A percentile compares a stretch with the other conserved stretches of the same genome.
Evolutionary conservation across 2,329 filamentous ascomycete species (phyloP).

Genomic region (Epichloe gansuensis): DNA sequence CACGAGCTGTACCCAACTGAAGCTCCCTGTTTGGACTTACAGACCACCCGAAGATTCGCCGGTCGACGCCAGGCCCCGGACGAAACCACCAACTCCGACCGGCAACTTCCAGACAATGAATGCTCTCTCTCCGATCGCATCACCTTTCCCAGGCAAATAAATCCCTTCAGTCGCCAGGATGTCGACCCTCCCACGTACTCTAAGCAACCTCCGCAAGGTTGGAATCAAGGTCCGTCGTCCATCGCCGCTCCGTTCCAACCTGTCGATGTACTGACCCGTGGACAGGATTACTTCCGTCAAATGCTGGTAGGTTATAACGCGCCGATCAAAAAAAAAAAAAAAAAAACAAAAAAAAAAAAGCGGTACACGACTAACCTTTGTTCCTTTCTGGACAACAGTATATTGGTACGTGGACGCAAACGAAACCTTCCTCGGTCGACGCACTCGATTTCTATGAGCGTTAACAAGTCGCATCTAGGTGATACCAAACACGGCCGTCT

Average conservation of each 20-base stretch:
- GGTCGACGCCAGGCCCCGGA: slow-evolving; percentile 2
- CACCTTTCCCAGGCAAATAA: slow-evolving; percentile 6
- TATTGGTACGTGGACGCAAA: slow-evolving; percentile 32
- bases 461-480: slow-evolving; percentile 39
- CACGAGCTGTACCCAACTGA: background rate
- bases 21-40: background rate
- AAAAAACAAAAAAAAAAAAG: slow-evolving; percentile 2
- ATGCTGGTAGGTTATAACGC: slow-evolving; percentile 58
- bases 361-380: background rate
- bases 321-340: slow-evolving; percentile 4
- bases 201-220: slow-evolving; percentile 76
- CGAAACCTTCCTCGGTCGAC: background rate
- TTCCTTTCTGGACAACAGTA: slow-evolving; percentile 28
- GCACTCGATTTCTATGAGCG: background rate
- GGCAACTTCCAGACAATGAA: background rate
- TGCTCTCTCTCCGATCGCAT: slow-evolving; percentile 1
- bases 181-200: slow-evolving; percentile 81
- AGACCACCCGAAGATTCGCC: slow-evolving; percentile 19
- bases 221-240: slow-evolving; percentile 62
- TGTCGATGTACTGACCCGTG: slow-evolving; percentile 4
- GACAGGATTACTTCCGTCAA: slow-evolving; percentile 79
- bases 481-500: slow-evolving; percentile 91
- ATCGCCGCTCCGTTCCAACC: background rate
- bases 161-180: slow-evolving; percentile 39
- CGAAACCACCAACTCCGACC: slow-evolving; percentile 6